A percentile compares a stretch with the other conserved stretches of the same genome.
Evolutionary conservation across 2,329 filamentous ascomycete genomes (phyloP).

Genomic region (Sordariomycetes sp.): DNA sequence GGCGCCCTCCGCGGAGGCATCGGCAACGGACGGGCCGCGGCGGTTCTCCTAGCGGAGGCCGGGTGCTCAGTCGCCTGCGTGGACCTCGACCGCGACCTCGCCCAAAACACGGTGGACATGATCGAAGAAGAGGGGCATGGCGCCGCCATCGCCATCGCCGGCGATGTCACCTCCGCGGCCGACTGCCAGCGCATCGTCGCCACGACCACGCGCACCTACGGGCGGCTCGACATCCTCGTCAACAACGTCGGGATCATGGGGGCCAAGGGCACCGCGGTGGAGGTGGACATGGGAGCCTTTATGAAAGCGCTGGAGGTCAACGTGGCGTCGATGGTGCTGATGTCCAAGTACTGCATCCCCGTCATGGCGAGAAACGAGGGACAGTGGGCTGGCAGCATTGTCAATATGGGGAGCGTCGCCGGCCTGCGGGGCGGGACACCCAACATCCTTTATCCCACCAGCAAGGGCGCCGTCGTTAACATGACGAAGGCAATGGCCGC

Average conservation of each 20-base stretch:
- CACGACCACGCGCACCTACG: slow-evolving; percentile 33
- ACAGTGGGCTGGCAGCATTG: slow-evolving; percentile 35
- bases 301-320: slow-evolving; percentile 47
- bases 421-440: slow-evolving; percentile 35
- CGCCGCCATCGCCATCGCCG: slow-evolving; percentile 28
- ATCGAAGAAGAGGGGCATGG: slow-evolving; percentile 27
- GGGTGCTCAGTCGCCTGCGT: slow-evolving; percentile 49
- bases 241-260: slow-evolving; percentile 56
- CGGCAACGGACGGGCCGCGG: slow-evolving; percentile 47
- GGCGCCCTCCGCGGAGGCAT: slow-evolving; percentile 46
- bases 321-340: slow-evolving; percentile 54
- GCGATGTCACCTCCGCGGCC: slow-evolving; percentile 40
- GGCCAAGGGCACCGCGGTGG: slow-evolving; percentile 44
- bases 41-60: slow-evolving; percentile 48
- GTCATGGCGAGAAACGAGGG: slow-evolving; percentile 44
- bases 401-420: slow-evolving; percentile 54
- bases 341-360: slow-evolving; percentile 51
- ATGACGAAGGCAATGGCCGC: slow-evolving; percentile 42
- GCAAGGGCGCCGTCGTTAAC: slow-evolving; percentile 35
- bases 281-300: slow-evolving; percentile 50
- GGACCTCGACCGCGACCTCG: slow-evolving; percentile 37
- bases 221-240: slow-evolving; percentile 50
- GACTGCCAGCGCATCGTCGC: slow-evolving; percentile 37
- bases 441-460: slow-evolving; percentile 32
- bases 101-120: slow-evolving; percentile 42